Base-by-base conservation (phyloP, 805 yeast genomes). In the Vanderwaltozyma tropicalis region DNA sequence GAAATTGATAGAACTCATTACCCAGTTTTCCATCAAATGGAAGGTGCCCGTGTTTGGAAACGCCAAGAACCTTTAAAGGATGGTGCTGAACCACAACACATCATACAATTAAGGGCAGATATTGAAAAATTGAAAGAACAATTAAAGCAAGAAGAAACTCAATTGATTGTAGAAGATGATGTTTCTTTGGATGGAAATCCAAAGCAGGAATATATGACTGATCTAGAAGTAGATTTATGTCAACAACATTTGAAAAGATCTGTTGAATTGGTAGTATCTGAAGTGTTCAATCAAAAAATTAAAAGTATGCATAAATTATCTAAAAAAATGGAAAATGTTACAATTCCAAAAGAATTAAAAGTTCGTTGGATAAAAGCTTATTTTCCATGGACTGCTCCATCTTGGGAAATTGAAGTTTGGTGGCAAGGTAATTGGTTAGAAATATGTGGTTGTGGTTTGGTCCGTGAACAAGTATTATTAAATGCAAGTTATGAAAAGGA, bases 351-450 rank as follows among this genome's bases (percentile, higher is more conserved):
- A 25, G 95, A 95, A 6, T 68, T 92, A 43, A 79, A 74, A 53
- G 83, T 88, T 15, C 71, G 97, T 48, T 92, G 98, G 98, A 81
- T 87, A 25, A 94, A 85, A 52, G 94, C 92, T 0, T 85, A 78
- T 52, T 92, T 92, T 66, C 98, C 98, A 3, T 92, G 97, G 96
- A 92, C 98, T 3, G 77, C 95, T 1, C 98, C 98, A 3, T 83
- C 95, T 31, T 92, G 95, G 94, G 96, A 92, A 54, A 86, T 94
- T 48, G 98, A 92, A 62, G 95, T 92, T 4, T 87, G 94, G 88
- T 92, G 97, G 96, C 84, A 87, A 55, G 94, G 92, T 37, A 94
- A 88, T 48, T 92, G 98, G 98, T 68, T 92, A 26, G 98, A 92
- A 63, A 78, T 95, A 57, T 85, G 95, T 53, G 98, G 98, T 0